These are phyloP conservation scores for Melampsora americana DNA, from an alignment of 1,284 basidiomycete species.

Conservation along the genomic window DNA sequence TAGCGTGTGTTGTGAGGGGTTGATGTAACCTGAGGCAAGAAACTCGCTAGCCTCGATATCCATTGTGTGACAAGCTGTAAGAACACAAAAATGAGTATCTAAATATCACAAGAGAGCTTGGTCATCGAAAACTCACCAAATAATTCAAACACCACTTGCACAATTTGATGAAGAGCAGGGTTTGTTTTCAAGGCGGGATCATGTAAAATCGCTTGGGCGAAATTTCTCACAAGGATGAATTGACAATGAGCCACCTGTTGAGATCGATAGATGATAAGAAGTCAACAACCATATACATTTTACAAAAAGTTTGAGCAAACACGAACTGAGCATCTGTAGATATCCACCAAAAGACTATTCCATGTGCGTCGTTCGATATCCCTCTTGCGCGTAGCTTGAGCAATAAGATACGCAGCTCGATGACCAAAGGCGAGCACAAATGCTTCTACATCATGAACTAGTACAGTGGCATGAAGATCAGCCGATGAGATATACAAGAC, in stretches of 20 bases:
- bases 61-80: conserved; percentile 44
- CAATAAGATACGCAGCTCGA: conserved; percentile 54
- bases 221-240: conserved; percentile 54
- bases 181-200: conserved; percentile 53
- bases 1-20: conserved; percentile 53
- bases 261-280: not conserved
- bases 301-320: conserved; percentile 44
- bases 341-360: conserved; percentile 55
- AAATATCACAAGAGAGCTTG: too few species aligned
- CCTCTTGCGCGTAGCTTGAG: conserved; percentile 53
- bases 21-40: conserved; percentile 54
- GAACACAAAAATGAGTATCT: not conserved
- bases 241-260: conserved; percentile 50
- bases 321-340: conserved; percentile 53
- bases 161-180: conserved; percentile 54
- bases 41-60: conserved; percentile 54
- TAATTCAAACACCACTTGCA: conserved; percentile 52
- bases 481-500: not conserved
- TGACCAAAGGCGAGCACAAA: conserved; percentile 55
- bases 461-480: conserved; percentile 13
- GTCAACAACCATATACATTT: not conserved
- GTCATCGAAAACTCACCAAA: conserved; percentile 45
- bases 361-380: conserved; percentile 54
- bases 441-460: conserved; percentile 52
- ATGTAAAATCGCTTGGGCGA: conserved; percentile 54